These are phyloP conservation scores for Brettanomyces bruxellensis DNA, from an alignment of 805 yeast genomes.

Conservation along the genomic window DNA sequence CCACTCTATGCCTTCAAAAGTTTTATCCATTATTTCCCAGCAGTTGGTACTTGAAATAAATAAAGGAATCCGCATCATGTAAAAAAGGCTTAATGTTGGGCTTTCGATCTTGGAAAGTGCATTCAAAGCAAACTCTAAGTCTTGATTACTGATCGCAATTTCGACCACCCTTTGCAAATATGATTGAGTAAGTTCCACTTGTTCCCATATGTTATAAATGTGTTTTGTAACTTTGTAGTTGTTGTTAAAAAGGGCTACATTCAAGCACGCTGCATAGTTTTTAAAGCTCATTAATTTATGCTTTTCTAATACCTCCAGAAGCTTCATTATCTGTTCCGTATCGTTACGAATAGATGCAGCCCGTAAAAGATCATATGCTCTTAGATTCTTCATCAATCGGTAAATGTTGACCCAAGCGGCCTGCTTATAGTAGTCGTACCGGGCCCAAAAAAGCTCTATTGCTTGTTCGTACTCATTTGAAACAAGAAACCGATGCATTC, in stretches of 20 bases:
- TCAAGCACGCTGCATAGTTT: conserved; percentile 6
- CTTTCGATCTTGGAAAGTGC: conserved; percentile 4
- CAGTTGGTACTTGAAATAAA: no score
- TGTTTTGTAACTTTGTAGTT: background rate
- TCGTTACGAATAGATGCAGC: conserved; percentile 16
- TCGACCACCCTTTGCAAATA: conserved; percentile 3
- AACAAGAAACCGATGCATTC: conserved; percentile 10
- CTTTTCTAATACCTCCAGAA: conserved; percentile 6
- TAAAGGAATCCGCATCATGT: no score
- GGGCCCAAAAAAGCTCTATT: conserved; percentile 9
- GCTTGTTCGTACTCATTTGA: conserved; percentile 19
- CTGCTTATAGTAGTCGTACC: conserved; percentile 1
- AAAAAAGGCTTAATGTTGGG: no score
- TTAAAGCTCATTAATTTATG: background rate
- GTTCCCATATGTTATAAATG: no score
- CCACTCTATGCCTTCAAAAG: no score
- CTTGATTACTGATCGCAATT: conserved; percentile 4
- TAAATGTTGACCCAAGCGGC: background rate
- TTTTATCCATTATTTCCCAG: no score
- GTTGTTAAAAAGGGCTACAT: background rate
- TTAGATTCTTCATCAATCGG: conserved; percentile 2
- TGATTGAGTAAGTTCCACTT: conserved; percentile 6
- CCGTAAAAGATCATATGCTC: conserved; percentile 9
- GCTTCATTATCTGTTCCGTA: conserved; percentile 8
- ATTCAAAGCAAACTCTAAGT: conserved; percentile 6